These are phyloP conservation scores for Pleurotus cornucopiae DNA, from an alignment of 768 basidiomycete genomes.

Conservation along the genomic window DNA sequence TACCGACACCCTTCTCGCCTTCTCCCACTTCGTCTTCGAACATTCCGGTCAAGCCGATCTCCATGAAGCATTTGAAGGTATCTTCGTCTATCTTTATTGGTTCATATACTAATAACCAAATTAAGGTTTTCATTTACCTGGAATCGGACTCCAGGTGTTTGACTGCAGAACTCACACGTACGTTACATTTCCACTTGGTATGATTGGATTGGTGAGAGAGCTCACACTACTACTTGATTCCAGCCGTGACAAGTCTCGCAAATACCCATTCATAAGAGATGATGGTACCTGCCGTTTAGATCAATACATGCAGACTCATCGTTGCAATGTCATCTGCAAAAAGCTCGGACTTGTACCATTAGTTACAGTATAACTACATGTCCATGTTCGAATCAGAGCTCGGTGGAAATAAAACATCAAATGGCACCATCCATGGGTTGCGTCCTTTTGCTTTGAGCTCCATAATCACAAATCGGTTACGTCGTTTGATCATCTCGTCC, in stretches of 20 bases:
- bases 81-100: background rate
- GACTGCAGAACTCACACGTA: conserved; percentile 1
- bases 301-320: background rate
- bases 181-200: background rate
- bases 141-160: background rate
- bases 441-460: conserved; percentile 6
- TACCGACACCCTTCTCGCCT: background rate
- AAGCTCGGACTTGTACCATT: background rate
- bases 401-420: background rate
- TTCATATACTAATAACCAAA: background rate
- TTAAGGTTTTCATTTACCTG: background rate
- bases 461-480: conserved; percentile 16
- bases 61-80: background rate
- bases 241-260: background rate
- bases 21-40: background rate
- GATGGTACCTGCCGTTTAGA: background rate
- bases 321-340: background rate
- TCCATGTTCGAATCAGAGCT: background rate
- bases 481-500: conserved; percentile 31
- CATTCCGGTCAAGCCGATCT: background rate
- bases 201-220: background rate
- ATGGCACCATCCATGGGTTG: background rate
- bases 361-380: background rate
- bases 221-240: background rate
- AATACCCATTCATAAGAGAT: background rate